Evolutionary conservation across 1,284 basidiomycete genomes (phyloP), one percentile per base, ranked within the genome.

Genomic region (Pisolithus thermaeus): DNA sequence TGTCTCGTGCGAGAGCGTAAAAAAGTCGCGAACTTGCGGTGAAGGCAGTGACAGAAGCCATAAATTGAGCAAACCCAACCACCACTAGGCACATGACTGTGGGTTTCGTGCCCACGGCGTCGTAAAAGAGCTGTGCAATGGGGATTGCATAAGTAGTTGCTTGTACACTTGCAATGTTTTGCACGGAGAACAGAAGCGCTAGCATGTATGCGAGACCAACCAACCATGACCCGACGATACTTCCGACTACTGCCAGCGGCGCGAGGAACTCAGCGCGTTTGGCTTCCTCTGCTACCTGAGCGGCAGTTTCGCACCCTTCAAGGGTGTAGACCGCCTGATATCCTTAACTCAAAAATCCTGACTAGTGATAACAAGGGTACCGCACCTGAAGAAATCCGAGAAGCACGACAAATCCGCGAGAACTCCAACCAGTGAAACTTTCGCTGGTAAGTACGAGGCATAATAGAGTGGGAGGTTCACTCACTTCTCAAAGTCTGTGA

Each of bases 231-330:
- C 30, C 30, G 30, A 30, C 30, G 11, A 30, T 30, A 30, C 30
- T 30, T 32, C 72, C 74, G 27, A 81, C 76, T 37, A 82, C 75
- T 11, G 77, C 80, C 36, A 80, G 65, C 5, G 80, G 80, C 1
- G 80, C 78, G 20, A 82, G 75, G 46, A 79, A 55, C 52, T 80
- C 78, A 0, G 80, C 80, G 40, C 76, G 75, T 44, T 73, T 67
- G 25, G 80, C 79, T 63, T 83, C 80, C 63, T 82, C 80, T 4
- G 80, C 80, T 7, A 81, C 74, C 63, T 82, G 80, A 22, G 80
- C 80, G 36, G 80, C 80, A 5, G 80, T 82, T 61, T 81, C 80
- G 61, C 80, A 81, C 18, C 80, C 80, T 66, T 81, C 80, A 23
- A 82, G 71, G 1, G 80, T 80, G 58, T 82, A 83, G 5, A 83